Conservation (phyloP, 257 asterid species). For the Hygrophila difformis region DNA sequence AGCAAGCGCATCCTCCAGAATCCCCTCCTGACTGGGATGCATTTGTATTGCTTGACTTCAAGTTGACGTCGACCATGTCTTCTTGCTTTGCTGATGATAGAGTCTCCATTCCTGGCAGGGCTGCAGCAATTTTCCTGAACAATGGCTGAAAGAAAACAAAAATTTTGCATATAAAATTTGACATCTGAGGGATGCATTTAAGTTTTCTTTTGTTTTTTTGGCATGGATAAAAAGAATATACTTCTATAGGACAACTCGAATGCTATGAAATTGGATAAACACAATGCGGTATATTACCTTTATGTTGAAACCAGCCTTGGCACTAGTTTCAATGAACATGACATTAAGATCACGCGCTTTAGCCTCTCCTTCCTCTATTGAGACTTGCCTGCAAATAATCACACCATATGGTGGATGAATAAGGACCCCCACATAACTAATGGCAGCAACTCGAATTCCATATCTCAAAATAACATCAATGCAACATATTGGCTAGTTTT, state of each 20-base stretch:
- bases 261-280: too few species aligned
- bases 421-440: not conserved
- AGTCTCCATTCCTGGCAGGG: conserved; percentile 61
- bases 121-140: conserved; percentile 61
- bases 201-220: too few species aligned
- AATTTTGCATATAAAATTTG: too few species aligned
- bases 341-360: conserved; percentile 24
- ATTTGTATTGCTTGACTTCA: conserved; percentile 43
- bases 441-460: not conserved
- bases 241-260: too few species aligned
- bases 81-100: conserved; percentile 57
- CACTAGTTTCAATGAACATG: conserved; percentile 25
- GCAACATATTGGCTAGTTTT: not conserved
- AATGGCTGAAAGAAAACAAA: conserved; percentile 30
- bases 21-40: conserved; percentile 42
- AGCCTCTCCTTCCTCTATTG: conserved; percentile 27
- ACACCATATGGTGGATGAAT: not conserved
- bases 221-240: too few species aligned
- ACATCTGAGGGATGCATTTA: too few species aligned
- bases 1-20: conserved; percentile 59
- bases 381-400: conserved; percentile 21
- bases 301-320: conserved; percentile 25
- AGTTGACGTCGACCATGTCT: conserved; percentile 58
- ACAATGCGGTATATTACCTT: conserved; percentile 10
- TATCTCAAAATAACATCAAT: not conserved